These are phyloP conservation scores for Fusarium mangiferae DNA, from an alignment of 2,329 filamentous ascomycete genomes.

Conservation along the genomic window DNA sequence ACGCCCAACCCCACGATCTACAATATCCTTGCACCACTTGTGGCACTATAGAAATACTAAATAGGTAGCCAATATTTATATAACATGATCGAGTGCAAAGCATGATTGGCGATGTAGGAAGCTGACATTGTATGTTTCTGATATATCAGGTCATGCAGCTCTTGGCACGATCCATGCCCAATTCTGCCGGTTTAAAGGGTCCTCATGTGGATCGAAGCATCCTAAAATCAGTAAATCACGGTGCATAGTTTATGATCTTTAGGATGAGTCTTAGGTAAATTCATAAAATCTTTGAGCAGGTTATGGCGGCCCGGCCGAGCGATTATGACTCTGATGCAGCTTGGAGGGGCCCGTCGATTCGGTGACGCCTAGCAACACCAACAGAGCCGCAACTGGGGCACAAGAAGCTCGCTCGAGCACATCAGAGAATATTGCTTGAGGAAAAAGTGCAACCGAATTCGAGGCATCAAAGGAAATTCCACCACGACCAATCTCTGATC, in stretches of 20 bases:
- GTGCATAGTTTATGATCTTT: constrained; percentile 1
- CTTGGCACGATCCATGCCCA: constrained; percentile 29
- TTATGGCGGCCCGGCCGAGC: not conserved
- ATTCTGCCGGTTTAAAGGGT: not conserved
- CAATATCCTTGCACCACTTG: constrained; percentile 8
- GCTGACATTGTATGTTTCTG: constrained; percentile 13
- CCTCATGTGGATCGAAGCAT: not conserved
- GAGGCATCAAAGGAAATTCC: not conserved
- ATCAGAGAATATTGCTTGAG: not conserved
- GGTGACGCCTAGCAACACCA: constrained; percentile 5
- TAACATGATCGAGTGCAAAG: not conserved
- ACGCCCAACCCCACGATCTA: constrained; percentile 3
- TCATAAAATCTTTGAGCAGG: not conserved
- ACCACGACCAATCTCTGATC: not conserved
- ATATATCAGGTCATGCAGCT: constrained; percentile 22
- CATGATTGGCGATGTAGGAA: not conserved
- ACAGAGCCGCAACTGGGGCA: not conserved
- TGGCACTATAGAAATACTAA: not conserved
- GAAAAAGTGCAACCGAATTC: not conserved
- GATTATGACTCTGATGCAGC: not conserved
- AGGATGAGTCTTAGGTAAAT: not conserved
- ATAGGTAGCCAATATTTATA: not conserved
- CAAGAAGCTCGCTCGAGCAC: not conserved
- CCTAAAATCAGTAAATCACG: not conserved
- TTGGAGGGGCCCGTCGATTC: not conserved